These are phyloP conservation scores for Irpex lacteus DNA, from an alignment of 1,284 basidiomycete species.

Conservation along the genomic window DNA sequence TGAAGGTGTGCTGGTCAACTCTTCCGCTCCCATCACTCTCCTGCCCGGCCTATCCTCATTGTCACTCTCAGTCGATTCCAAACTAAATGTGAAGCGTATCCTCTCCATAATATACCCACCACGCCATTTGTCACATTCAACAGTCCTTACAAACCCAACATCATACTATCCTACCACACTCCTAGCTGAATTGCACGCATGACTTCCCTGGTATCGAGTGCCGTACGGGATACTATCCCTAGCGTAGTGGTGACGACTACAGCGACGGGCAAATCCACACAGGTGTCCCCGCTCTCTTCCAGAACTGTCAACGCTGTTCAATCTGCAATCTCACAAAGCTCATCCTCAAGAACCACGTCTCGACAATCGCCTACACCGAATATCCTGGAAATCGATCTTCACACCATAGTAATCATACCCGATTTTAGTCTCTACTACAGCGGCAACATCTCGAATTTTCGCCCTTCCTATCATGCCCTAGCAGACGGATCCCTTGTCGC, in stretches of 20 bases:
- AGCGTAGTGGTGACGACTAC: background rate
- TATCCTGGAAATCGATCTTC: slow-evolving; percentile 44
- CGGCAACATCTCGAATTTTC: slow-evolving; percentile 38
- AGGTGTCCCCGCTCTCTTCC: background rate
- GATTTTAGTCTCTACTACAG: slow-evolving; percentile 47
- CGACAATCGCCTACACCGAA: slow-evolving; percentile 3
- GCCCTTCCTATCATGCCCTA: slow-evolving; percentile 46
- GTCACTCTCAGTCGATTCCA: background rate
- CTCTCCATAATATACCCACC: background rate
- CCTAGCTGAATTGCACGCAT: background rate
- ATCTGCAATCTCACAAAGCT: background rate
- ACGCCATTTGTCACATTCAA: no score
- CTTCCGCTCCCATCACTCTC: background rate
- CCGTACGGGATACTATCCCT: background rate
- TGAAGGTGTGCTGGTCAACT: background rate
- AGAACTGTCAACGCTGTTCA: background rate
- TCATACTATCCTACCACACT: no score
- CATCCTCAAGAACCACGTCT: background rate
- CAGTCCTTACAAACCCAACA: background rate
- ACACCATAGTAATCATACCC: slow-evolving; percentile 47
- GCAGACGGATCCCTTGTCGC: slow-evolving; percentile 60
- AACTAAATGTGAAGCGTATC: background rate
- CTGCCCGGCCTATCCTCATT: background rate
- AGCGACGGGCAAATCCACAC: background rate
- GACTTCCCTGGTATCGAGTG: background rate